A percentile compares a stretch with the other conserved stretches of the same genome.
Conservation (phyloP, 495 filamentous ascomycete species). For the Lindgomyces ingoldianus region DNA sequence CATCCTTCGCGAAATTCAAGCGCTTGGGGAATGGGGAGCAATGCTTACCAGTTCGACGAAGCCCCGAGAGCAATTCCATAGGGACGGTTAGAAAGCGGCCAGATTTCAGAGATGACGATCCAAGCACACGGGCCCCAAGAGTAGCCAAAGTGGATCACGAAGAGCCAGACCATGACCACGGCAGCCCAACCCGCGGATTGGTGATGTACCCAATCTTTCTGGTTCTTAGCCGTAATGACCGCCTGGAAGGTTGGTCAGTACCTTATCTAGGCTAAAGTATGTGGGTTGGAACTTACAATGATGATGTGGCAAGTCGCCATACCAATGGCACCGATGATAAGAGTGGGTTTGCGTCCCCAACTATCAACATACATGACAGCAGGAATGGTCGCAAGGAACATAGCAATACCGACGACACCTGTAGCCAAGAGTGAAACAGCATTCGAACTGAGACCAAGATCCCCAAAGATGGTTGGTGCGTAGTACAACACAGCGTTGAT, state of each 20-base stretch:
- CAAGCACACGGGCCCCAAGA: slow-evolving; percentile 70
- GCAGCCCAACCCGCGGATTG: slow-evolving; percentile 72
- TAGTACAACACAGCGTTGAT: slow-evolving; percentile 74
- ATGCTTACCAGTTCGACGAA: slow-evolving; percentile 51
- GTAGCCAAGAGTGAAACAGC: slow-evolving; percentile 72
- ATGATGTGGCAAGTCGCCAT: slow-evolving; percentile 60
- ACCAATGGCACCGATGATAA: slow-evolving; percentile 45
- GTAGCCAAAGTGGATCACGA: slow-evolving; percentile 79
- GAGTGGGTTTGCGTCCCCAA: slow-evolving; percentile 45
- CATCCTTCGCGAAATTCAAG: too few species aligned
- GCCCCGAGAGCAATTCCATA: slow-evolving; percentile 74
- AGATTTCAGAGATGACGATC: slow-evolving; percentile 70
- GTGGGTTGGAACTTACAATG: slow-evolving; percentile 48
- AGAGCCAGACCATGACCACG: slow-evolving; percentile 79
- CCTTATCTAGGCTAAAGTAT: neutral
- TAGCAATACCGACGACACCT: slow-evolving; percentile 76
- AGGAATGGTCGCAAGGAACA: slow-evolving; percentile 64
- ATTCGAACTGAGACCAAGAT: slow-evolving; percentile 64
- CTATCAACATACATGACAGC: slow-evolving; percentile 63
- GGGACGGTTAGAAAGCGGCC: slow-evolving; percentile 71
- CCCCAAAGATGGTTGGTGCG: slow-evolving; percentile 71
- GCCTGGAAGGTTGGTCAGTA: slow-evolving; percentile 44
- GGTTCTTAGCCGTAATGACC: slow-evolving; percentile 66
- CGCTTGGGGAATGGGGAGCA: too few species aligned
- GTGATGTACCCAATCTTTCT: slow-evolving; percentile 59